Evolutionary conservation across 2,329 filamentous ascomycete genomes (phyloP).

Genomic region (Cercospora sojina): DNA sequence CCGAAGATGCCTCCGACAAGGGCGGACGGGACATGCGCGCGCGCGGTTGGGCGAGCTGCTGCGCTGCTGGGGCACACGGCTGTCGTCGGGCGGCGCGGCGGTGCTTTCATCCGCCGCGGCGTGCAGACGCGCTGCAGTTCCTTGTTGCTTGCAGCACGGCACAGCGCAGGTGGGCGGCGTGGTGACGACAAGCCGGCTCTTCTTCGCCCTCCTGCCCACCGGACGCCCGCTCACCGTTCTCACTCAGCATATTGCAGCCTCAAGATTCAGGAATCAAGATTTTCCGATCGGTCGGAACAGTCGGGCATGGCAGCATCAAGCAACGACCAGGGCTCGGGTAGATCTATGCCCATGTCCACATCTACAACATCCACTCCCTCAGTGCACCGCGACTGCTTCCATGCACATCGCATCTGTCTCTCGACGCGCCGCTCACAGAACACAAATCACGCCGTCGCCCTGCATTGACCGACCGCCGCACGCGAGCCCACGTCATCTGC

Average conservation of each 20-base stretch:
- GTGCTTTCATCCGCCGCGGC: not conserved
- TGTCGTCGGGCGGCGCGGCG: not conserved
- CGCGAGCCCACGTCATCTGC: not conserved
- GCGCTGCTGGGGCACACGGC: not conserved
- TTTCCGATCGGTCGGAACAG: not conserved
- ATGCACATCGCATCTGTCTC: not conserved
- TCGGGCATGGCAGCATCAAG: not conserved
- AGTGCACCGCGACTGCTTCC: not conserved
- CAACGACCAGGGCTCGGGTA: not conserved
- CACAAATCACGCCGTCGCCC: not conserved
- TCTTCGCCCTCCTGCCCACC: too few species aligned
- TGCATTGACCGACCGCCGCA: not conserved
- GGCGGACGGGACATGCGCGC: too few species aligned
- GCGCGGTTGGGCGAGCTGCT: too few species aligned
- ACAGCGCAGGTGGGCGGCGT: not conserved
- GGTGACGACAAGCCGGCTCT: not conserved
- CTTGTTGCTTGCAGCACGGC: not conserved
- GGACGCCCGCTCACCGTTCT: not conserved
- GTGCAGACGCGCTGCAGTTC: not conserved
- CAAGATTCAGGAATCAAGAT: not conserved
- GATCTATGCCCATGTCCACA: not conserved
- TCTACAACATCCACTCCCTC: not conserved
- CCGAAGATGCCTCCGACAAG: constrained; percentile 3
- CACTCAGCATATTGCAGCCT: not conserved
- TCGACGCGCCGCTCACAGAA: not conserved